Evolutionary conservation across 305 asterid species (phyloP).

Genomic region (Fraxinus baroniana): DNA sequence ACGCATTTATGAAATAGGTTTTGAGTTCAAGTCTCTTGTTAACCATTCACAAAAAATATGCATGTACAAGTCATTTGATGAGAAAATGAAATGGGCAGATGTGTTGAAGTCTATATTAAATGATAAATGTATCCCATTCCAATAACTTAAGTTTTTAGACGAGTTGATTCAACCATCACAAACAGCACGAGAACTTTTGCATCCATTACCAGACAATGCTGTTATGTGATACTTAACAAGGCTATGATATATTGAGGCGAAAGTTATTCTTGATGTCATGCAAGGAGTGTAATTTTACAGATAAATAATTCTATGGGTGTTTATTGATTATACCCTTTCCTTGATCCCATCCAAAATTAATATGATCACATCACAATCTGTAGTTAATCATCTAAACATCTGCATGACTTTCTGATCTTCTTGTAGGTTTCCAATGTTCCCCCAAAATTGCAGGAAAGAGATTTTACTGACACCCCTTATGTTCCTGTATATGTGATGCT

Average conservation of each 20-base stretch:
- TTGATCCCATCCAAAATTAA: not conserved
- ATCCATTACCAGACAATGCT: slow-evolving; percentile 1
- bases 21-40: not conserved
- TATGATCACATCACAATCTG: not conserved
- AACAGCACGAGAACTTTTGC: not conserved
- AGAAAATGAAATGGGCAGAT: not conserved
- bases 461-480: slow-evolving; percentile 61
- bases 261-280: not conserved
- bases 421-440: slow-evolving; percentile 25
- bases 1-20: not conserved
- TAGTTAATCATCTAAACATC: not conserved
- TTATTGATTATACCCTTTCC: not conserved
- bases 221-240: not conserved
- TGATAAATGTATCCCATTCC: not conserved
- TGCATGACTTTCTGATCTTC: slow-evolving; percentile 7
- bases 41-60: not conserved
- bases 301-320: not conserved
- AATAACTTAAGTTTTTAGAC: not conserved
- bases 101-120: not conserved
- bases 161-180: not conserved
- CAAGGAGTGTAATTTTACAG: slow-evolving; percentile 14
- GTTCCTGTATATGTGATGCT: slow-evolving; percentile 70
- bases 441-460: slow-evolving; percentile 47
- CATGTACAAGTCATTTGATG: not conserved
- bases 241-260: not conserved